These are phyloP conservation scores for Suhomyces bribrorum DNA, from an alignment of 1,139 yeast genomes.

Conservation along the genomic window DNA sequence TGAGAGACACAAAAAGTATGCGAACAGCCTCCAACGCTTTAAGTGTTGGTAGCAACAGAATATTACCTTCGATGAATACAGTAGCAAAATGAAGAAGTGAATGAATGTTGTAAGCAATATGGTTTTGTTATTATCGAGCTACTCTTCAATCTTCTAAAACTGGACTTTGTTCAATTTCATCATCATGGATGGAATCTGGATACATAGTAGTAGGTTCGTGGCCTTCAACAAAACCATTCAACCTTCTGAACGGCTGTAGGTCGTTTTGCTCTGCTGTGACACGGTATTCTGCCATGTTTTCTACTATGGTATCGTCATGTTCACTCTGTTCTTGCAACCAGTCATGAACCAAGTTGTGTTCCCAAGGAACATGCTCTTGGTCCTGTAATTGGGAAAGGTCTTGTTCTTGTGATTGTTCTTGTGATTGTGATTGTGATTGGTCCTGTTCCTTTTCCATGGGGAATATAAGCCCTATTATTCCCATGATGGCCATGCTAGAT, in stretches of 20 bases:
- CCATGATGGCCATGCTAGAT: neutral
- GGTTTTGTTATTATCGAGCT: neutral
- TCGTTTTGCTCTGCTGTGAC: neutral
- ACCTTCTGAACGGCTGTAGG: neutral
- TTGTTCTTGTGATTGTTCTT: too few relatives aligned
- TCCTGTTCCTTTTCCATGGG: too few relatives aligned
- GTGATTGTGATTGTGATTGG: too few relatives aligned
- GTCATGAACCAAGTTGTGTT: neutral
- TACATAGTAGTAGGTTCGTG: neutral
- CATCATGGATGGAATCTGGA: neutral
- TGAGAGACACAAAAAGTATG: slow-evolving; percentile 6
- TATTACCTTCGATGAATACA: too few relatives aligned
- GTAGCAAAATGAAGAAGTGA: too few relatives aligned
- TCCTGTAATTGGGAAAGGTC: too few relatives aligned
- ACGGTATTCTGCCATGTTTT: neutral
- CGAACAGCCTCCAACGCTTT: too few relatives aligned
- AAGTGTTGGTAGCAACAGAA: slow-evolving; percentile 1
- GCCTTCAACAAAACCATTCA: neutral
- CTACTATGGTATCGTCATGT: neutral
- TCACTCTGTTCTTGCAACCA: neutral
- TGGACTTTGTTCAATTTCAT: slow-evolving; percentile 1
- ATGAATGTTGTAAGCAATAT: too few relatives aligned
- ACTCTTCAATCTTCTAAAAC: neutral
- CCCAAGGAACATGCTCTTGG: too few relatives aligned
- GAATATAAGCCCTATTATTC: neutral